Conservation (phyloP, 2,329 filamentous ascomycete genomes). For the Cladophialophora yegresii region DNA sequence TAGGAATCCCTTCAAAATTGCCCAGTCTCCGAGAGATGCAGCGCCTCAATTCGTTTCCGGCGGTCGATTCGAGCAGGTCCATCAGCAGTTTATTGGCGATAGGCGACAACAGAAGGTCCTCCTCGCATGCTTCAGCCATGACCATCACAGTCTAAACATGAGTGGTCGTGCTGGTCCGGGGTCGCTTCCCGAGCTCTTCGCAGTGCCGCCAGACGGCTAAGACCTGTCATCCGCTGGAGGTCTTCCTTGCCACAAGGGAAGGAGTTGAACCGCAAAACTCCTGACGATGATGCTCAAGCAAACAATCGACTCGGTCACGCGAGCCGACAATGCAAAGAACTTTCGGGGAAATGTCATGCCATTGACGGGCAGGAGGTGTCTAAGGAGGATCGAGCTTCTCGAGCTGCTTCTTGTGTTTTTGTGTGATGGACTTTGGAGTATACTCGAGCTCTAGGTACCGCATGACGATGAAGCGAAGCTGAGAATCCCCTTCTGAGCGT, state of each 20-base stretch:
- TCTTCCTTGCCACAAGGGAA: neutral
- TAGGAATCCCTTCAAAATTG: neutral
- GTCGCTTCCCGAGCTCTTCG: slow-evolving; percentile 3
- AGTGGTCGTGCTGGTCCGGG: slow-evolving; percentile 8
- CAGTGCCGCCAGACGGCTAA: neutral
- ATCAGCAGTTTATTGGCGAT: neutral
- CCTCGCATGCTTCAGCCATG: slow-evolving; percentile 3
- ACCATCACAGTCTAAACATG: slow-evolving; percentile 9
- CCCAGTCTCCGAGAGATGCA: neutral
- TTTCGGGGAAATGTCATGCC: neutral
- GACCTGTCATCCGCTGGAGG: neutral
- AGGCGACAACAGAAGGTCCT: neutral
- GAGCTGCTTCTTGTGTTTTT: neutral
- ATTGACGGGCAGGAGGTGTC: slow-evolving; percentile 5
- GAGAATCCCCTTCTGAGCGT: neutral
- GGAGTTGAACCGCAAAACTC: slow-evolving; percentile 4
- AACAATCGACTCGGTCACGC: slow-evolving; percentile 11
- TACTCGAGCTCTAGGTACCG: neutral
- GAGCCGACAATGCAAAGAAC: neutral
- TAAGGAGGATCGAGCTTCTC: neutral
- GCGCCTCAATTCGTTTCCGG: neutral
- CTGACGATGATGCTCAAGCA: slow-evolving; percentile 11
- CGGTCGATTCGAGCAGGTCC: neutral
- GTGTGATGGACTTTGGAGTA: neutral
- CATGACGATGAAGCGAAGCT: slow-evolving; percentile 7